These are phyloP conservation scores for Chrysanthemum seticuspe DNA, from an alignment of 129 eudicot genomes.

Conservation along the genomic window DNA sequence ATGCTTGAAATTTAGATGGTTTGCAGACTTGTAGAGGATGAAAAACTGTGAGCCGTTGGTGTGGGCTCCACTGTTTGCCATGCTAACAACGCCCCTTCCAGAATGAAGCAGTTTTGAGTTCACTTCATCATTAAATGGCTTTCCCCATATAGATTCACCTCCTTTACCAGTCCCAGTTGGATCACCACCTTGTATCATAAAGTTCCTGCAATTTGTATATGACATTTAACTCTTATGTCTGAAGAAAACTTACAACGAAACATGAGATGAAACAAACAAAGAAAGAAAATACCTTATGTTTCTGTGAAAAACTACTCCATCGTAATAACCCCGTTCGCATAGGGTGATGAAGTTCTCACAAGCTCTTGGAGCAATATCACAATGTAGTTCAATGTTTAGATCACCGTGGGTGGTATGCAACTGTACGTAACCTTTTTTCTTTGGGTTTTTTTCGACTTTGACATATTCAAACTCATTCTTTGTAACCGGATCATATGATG, in stretches of 20 bases:
- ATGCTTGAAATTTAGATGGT: constrained; percentile 87
- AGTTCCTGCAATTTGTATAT: constrained; percentile 54
- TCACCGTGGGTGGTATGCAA: constrained; percentile 95
- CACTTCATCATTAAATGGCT: constrained; percentile 86
- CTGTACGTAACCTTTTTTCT: constrained; percentile 85
- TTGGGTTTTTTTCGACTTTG: constrained; percentile 85
- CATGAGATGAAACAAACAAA: not conserved
- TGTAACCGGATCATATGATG: constrained; percentile 88
- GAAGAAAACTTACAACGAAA: not conserved
- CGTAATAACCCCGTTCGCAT: constrained; percentile 90
- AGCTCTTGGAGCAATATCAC: constrained; percentile 94
- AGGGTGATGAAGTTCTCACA: constrained; percentile 96
- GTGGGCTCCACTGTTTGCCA: constrained; percentile 99
- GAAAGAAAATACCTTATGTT: constrained; percentile 61
- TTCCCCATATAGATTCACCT: constrained; percentile 98
- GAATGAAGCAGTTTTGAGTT: constrained; percentile 92
- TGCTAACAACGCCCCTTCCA: constrained; percentile 97
- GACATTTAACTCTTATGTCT: not conserved
- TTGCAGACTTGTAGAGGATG: constrained; percentile 92
- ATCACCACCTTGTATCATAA: constrained; percentile 99
- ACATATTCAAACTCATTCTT: constrained; percentile 84
- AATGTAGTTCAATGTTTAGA: constrained; percentile 89
- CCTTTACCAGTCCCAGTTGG: constrained; percentile 98
- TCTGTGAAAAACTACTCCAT: constrained; percentile 89
- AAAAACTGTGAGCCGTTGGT: constrained; percentile 96